Conservation (phyloP, 352 stramenopile species). For the Globisporangium rhizosaccharum region DNA sequence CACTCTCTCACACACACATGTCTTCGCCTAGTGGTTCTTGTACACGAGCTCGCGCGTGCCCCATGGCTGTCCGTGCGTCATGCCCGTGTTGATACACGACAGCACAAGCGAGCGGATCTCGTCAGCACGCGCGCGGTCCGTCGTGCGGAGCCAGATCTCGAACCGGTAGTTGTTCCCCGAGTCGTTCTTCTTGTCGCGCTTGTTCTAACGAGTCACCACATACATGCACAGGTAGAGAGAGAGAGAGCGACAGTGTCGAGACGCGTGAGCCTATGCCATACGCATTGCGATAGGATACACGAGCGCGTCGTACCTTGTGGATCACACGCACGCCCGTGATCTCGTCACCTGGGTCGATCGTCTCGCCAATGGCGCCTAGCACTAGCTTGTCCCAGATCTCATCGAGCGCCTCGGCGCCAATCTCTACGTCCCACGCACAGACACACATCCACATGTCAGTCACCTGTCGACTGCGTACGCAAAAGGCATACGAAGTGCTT, state of each 20-base stretch:
- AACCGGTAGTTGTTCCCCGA: slow-evolving; percentile 81
- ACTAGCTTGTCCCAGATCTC: slow-evolving; percentile 89
- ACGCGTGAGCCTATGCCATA: no score
- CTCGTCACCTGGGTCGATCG: slow-evolving; percentile 81
- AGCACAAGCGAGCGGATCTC: slow-evolving; percentile 72
- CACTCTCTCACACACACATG: not conserved
- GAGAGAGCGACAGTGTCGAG: no score
- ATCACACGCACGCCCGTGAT: slow-evolving; percentile 90
- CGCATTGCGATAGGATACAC: no score
- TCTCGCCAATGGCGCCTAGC: slow-evolving; percentile 86
- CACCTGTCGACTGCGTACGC: slow-evolving; percentile 3
- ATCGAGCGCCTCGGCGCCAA: slow-evolving; percentile 70
- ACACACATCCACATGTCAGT: not conserved
- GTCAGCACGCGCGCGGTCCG: slow-evolving; percentile 54
- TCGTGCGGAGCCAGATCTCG: slow-evolving; percentile 76
- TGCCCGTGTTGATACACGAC: slow-evolving; percentile 62
- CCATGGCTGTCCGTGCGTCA: slow-evolving; percentile 32
- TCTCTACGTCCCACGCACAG: slow-evolving; percentile 30
- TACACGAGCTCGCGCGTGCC: slow-evolving; percentile 61
- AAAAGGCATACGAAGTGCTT: not conserved
- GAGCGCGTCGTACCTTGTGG: slow-evolving; percentile 63
- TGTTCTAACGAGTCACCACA: slow-evolving; percentile 40
- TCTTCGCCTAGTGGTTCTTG: slow-evolving; percentile 67
- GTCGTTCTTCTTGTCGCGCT: slow-evolving; percentile 74
- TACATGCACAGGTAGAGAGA: not conserved